Evolutionary conservation across 768 basidiomycete species (phyloP).

Genomic region (Rhodocollybia butyracea): DNA sequence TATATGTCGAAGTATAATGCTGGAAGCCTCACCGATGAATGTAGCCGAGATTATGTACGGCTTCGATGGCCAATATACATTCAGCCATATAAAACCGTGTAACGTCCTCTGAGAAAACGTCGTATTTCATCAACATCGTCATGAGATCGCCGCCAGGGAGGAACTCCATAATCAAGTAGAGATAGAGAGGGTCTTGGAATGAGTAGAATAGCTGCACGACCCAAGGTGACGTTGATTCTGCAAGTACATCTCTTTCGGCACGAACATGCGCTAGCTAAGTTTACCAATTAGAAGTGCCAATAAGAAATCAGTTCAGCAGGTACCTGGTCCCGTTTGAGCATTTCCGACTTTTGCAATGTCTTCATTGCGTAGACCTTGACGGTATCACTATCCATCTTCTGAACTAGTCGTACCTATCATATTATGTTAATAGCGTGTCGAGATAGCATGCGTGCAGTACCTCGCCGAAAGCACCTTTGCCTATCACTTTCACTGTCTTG

Average conservation of each 20-base stretch:
- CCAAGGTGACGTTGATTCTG: slow-evolving; percentile 96
- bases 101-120: slow-evolving; percentile 97
- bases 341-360: slow-evolving; percentile 95
- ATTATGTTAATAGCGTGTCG: background rate
- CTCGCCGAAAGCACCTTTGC: slow-evolving; percentile 98
- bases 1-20: background rate
- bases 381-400: slow-evolving; percentile 96
- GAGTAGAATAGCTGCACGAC: slow-evolving; percentile 98
- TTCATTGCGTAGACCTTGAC: slow-evolving; percentile 99
- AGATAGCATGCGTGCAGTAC: slow-evolving; percentile 30
- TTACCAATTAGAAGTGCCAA: slow-evolving; percentile 7
- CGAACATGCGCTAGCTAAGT: slow-evolving; percentile 91
- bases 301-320: slow-evolving; percentile 17
- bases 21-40: slow-evolving; percentile 79
- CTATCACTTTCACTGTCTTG: slow-evolving; percentile 96
- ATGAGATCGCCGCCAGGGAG: slow-evolving; percentile 94
- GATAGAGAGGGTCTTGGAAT: slow-evolving; percentile 93
- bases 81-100: slow-evolving; percentile 99
- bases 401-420: slow-evolving; percentile 83
- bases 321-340: slow-evolving; percentile 99
- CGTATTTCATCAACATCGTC: slow-evolving; percentile 99
- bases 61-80: slow-evolving; percentile 96
- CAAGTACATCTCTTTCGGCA: slow-evolving; percentile 93
- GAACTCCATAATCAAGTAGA: slow-evolving; percentile 94
- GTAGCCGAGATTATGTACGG: slow-evolving; percentile 97